Base-by-base conservation (phyloP, 495 filamentous ascomycete species). In the Annulohypoxylon maeteangense region DNA sequence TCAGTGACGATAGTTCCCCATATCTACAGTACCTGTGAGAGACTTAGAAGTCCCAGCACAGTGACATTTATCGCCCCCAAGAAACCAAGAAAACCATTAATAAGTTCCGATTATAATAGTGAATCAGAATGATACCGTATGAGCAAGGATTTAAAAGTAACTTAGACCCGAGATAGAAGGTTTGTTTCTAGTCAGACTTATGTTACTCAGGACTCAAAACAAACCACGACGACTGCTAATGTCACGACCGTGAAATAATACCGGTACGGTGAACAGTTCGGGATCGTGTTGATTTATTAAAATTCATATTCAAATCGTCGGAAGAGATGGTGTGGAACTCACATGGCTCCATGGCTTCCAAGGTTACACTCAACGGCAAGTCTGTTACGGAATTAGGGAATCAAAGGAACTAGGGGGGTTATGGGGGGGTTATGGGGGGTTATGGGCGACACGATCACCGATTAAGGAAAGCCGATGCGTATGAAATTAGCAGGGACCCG, bases 381-480 rank as follows among this genome's bases (percentile, higher is more conserved):
- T 65, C 61, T 70, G 54, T 54, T 44, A 70, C 55, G 20, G 40
- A 34, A 7, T 57, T 57, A 40, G 12, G 53, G 53, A 38, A 32
- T 16, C 18, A 36, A 40, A 40, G 11, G 47, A 27, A 51, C 8
- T 12, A 25, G 12, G n/a, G 47, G 34, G 5, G 44, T 7, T n/a
- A 38, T n/a, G 27, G 27, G 27, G 27, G 27, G 27, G 2, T 29
- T 2, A 29, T 29, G 54, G 45, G 50, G 61, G 44, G 31, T 68
- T 40, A 62, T 51, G 64, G 42, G 58, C 45, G 60, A 68, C 50
- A 57, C 40, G 40, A 44, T 20, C 40, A 44, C 70, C 61, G 40
- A 68, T 73, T 73, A 47, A 38, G 70, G 70, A 65, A 73, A 73
- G 70, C 70, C 70, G 70, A 73, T 62, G 70, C 70, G 70, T 68